Conservation (phyloP, 768 basidiomycete genomes). For the Antrodiella citrinella region DNA sequence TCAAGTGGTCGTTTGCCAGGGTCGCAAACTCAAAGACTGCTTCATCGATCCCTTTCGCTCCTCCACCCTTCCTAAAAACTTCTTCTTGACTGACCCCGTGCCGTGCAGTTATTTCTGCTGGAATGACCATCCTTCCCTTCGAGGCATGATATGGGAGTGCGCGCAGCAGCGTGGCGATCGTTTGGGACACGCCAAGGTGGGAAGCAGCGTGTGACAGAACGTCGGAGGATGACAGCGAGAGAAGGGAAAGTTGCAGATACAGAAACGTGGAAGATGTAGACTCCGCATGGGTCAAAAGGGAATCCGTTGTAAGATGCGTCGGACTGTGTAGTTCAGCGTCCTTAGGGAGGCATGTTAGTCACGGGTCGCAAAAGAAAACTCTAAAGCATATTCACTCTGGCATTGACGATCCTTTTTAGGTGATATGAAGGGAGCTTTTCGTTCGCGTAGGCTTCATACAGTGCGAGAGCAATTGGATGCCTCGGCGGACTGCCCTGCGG, state of each 20-base stretch:
- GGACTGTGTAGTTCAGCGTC: slow-evolving; percentile 40
- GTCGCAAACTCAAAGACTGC: slow-evolving; percentile 82
- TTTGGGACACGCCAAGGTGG: slow-evolving; percentile 72
- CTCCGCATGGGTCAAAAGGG: slow-evolving; percentile 67
- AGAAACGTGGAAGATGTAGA: slow-evolving; percentile 72
- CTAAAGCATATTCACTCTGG: slow-evolving; percentile 47
- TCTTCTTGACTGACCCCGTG: slow-evolving; percentile 77
- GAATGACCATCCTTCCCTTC: slow-evolving; percentile 65
- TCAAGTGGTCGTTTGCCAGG: slow-evolving; percentile 70
- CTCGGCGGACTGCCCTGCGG: slow-evolving; percentile 64
- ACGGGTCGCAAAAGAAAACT: not conserved
- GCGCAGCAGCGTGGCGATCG: slow-evolving; percentile 62
- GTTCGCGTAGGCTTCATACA: slow-evolving; percentile 46
- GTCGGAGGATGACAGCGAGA: slow-evolving; percentile 44
- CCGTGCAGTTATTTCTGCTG: slow-evolving; percentile 73
- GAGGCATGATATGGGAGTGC: slow-evolving; percentile 72
- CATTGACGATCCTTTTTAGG: slow-evolving; percentile 76
- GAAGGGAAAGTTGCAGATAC: slow-evolving; percentile 66
- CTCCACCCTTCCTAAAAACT: slow-evolving; percentile 49
- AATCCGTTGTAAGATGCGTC: slow-evolving; percentile 59
- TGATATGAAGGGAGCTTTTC: slow-evolving; percentile 62
- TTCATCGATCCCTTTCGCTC: slow-evolving; percentile 57
- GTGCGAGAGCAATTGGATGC: slow-evolving; percentile 74
- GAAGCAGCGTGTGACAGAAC: slow-evolving; percentile 70
- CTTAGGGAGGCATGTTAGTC: slow-evolving; percentile 9